phyloP scores from a whole-genome alignment of 2,329 filamentous ascomycete species.

The Paraphoma sp. region DNA sequence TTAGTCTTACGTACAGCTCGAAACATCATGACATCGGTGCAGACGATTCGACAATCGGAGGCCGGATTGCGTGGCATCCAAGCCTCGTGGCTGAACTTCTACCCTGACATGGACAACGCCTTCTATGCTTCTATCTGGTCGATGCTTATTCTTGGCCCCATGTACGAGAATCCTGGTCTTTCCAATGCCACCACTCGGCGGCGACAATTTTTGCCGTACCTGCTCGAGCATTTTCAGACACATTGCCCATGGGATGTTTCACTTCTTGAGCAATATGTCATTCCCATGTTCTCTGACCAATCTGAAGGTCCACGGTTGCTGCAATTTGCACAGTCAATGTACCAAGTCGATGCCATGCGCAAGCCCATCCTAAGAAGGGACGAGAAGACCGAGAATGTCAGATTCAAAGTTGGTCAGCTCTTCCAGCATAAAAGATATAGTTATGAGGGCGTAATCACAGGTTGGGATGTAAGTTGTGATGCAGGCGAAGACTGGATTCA shows the following conservation, averaged over 20 bases:
- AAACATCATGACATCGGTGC: constrained; percentile 79
- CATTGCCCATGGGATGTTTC: constrained; percentile 75
- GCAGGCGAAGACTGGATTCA: constrained; percentile 68
- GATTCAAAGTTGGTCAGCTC: constrained; percentile 72
- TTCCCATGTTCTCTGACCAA: constrained; percentile 63
- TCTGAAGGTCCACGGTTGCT: constrained; percentile 62
- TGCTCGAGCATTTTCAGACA: constrained; percentile 69
- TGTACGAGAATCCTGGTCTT: constrained; percentile 30
- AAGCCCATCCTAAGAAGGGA: constrained; percentile 45
- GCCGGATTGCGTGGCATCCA: constrained; percentile 26
- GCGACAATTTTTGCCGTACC: constrained; percentile 67
- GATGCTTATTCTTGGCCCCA: constrained; percentile 50
- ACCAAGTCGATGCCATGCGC: constrained; percentile 62
- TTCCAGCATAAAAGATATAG: constrained; percentile 82
- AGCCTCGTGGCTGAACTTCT: constrained; percentile 32
- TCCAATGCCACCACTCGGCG: constrained; percentile 41
- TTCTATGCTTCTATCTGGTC: constrained; percentile 80
- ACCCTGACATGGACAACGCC: constrained; percentile 63
- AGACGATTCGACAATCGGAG: constrained; percentile 52
- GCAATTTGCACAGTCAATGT: constrained; percentile 62
- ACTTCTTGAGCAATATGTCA: constrained; percentile 72
- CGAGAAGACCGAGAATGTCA: constrained; percentile 21
- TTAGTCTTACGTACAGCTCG: constrained; percentile 78
- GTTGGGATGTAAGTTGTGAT: constrained; percentile 75
- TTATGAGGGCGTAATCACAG: constrained; percentile 82